Evolutionary conservation across 1,284 basidiomycete genomes (phyloP).

Genomic region (Butyriboletus appendiculatus): DNA sequence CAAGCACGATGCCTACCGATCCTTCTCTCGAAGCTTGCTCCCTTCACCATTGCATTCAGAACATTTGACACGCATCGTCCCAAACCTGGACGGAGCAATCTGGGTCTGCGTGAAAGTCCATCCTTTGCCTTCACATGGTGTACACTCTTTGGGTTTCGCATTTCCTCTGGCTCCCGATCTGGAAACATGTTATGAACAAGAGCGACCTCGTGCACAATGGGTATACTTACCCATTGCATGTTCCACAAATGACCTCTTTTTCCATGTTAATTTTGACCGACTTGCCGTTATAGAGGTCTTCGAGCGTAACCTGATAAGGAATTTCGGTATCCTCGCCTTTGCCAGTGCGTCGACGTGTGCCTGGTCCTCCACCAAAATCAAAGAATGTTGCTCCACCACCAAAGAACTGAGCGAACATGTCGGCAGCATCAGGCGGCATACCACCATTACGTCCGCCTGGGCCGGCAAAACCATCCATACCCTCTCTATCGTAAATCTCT

Average conservation of each 20-base stretch:
- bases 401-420: conserved; percentile 82
- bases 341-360: conserved; percentile 39
- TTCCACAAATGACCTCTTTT: conserved; percentile 77
- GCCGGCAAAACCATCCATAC: conserved; percentile 65
- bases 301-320: conserved; percentile 84
- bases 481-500: conserved; percentile 80
- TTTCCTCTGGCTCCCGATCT: conserved; percentile 82
- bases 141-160: conserved; percentile 81
- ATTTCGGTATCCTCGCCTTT: conserved; percentile 77
- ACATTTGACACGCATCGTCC: conserved; percentile 61
- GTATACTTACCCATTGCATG: conserved; percentile 75
- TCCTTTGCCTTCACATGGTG: conserved; percentile 84
- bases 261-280: conserved; percentile 89
- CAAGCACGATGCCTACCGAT: conserved; percentile 53
- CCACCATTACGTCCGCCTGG: conserved; percentile 45
- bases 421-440: conserved; percentile 67
- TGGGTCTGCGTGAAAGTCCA: conserved; percentile 65
- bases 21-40: conserved; percentile 84
- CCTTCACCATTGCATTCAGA: conserved; percentile 82
- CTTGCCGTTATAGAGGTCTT: conserved; percentile 94
- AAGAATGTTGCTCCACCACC: conserved; percentile 56
- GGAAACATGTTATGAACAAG: conserved; percentile 13
- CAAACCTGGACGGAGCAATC: conserved; percentile 52
- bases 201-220: background rate
- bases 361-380: conserved; percentile 50